Evolutionary conservation across 805 yeast species (phyloP), one percentile per base, ranked within the genome.

Genomic region (Candida ovalis): DNA sequence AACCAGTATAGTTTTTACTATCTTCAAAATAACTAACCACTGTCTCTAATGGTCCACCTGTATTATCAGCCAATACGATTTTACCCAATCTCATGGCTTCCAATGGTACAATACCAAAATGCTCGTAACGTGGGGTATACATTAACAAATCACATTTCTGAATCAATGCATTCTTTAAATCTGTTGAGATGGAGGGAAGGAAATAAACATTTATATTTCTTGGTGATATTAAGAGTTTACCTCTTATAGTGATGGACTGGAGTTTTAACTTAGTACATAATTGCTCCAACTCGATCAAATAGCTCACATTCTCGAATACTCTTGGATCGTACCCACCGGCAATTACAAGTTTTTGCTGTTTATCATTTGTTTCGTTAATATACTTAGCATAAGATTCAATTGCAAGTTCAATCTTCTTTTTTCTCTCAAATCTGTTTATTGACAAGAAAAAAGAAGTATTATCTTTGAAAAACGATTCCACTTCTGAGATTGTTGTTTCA

Each of bases 91-190:
- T 75, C 97, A 94, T 91, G 12, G 96, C 91, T 64, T 94, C 99
- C 15, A 94, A 74, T 1, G 99, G 99, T 9, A 94, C 99, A 54
- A 94, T 94, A 13, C 99, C 99, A 63, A 94, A 94, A 69, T 94
- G 99, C 66, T 94, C 99, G 58, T 77, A 78, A 0, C 86, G 75
- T 2, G 99, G 99, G 0, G 99, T 94, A 62, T 94, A 94, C 40
- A 91, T 68, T 21, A 94, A 72, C 47, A 86, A 56, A 42, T 76
- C 75, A 2, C 91, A 74, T 9, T 71, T 66, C 35, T 75, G 63
- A 30, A 94, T 69, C 24, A 94, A 73, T 2, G 76, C 70, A 61
- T 74, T 82, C 66, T 89, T 88, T 50, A 86, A 63, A 2, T 75
- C 62, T 1, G 89, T 74, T 37, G 86, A 76, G 8, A 92, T 79